Conservation (phyloP, 192 early-diverging fungal genomes). For the Spinellus fusiger region DNA sequence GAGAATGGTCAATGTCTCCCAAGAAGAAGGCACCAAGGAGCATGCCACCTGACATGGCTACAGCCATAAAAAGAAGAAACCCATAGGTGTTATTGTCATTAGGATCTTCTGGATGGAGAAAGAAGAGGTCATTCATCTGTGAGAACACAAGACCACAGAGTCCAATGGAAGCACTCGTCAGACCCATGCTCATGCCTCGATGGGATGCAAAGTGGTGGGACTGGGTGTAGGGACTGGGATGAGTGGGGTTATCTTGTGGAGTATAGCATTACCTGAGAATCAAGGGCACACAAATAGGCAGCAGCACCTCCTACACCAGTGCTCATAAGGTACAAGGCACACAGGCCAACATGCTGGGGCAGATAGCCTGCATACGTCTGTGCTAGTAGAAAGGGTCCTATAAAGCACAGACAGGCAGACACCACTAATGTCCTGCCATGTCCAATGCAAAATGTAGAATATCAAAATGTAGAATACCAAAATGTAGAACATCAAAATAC, state of each 20-base stretch:
- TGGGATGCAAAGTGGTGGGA: constrained; percentile 22
- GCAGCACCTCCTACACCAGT: constrained; percentile 19
- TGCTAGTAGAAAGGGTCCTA: constrained; percentile 18
- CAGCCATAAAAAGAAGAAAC: constrained; percentile 23
- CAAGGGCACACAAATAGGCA: constrained; percentile 23
- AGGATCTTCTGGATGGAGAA: constrained; percentile 5
- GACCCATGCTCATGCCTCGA: constrained; percentile 31
- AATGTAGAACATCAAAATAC: too few species aligned
- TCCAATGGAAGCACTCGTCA: constrained; percentile 26
- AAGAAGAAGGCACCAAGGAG: constrained; percentile 17
- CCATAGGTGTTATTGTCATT: constrained; percentile 16
- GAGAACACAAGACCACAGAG: constrained; percentile 30
- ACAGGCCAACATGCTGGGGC: constrained; percentile 13
- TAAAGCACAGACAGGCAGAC: constrained; percentile 14
- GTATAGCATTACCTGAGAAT: constrained; percentile 20
- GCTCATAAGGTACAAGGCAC: constrained; percentile 20
- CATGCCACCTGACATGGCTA: background rate
- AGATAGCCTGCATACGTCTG: constrained; percentile 21
- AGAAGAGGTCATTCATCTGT: constrained; percentile 29
- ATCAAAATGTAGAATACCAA: too few species aligned
- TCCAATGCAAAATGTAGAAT: too few species aligned
- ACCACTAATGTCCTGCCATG: constrained; percentile 13
- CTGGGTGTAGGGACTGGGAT: constrained; percentile 5
- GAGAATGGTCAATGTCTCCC: background rate
- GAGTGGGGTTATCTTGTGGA: background rate